phyloP scores from a whole-genome alignment of 495 filamentous ascomycete species.

The Penicillium samsonianum region DNA sequence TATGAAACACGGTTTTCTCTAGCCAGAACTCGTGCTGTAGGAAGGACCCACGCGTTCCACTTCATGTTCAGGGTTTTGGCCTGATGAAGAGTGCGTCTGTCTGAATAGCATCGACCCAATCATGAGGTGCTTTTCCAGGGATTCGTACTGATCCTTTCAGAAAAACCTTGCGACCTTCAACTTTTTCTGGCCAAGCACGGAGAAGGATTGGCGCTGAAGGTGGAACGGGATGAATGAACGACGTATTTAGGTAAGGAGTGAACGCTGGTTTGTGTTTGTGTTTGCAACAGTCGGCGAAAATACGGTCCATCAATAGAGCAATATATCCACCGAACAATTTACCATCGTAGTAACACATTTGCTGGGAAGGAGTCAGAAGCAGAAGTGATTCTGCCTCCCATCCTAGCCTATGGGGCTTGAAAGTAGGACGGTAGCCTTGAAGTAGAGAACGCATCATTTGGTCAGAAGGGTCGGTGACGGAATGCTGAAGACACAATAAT shows the following conservation, averaged over 20 bases:
- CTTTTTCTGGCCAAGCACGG: conserved; percentile 14
- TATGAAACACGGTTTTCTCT: too few species aligned
- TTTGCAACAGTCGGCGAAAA: conserved; percentile 16
- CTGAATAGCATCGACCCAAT: conserved; percentile 9
- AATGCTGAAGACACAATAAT: conserved; percentile 7
- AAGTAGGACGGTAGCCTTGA: conserved; percentile 13
- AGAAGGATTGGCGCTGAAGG: conserved; percentile 13
- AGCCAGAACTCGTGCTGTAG: neutral
- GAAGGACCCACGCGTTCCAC: neutral
- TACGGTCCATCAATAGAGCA: conserved; percentile 15
- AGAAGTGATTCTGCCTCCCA: conserved; percentile 14
- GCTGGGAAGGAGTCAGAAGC: conserved; percentile 9
- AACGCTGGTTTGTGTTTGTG: conserved; percentile 6
- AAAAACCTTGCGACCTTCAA: conserved; percentile 17
- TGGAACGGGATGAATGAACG: conserved; percentile 6
- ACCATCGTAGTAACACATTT: conserved; percentile 17
- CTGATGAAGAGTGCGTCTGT: conserved; percentile 14
- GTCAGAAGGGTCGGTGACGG: neutral
- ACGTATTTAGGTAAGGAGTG: conserved; percentile 14
- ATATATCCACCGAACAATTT: conserved; percentile 17
- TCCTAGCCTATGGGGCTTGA: conserved; percentile 6
- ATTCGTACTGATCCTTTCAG: conserved; percentile 10
- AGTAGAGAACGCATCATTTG: conserved; percentile 11
- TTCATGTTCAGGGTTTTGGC: conserved; percentile 9
- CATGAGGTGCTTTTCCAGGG: conserved; percentile 2